Conservation (phyloP, 352 stramenopile species). For the Vaucheria bursata region DNA sequence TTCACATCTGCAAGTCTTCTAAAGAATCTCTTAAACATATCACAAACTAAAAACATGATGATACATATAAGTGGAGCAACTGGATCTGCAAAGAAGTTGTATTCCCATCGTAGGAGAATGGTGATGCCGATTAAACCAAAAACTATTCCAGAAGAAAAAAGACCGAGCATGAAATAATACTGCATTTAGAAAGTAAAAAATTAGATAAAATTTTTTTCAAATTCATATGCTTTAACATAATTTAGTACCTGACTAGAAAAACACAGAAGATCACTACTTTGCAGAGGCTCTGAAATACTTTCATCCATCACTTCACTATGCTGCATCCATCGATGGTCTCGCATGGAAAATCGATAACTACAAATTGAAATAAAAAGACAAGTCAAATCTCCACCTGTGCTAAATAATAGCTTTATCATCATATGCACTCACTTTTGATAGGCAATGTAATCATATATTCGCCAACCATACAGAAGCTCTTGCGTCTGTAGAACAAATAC, state of each 20-base stretch:
- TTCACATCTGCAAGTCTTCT: slow-evolving; percentile 62
- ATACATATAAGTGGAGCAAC: slow-evolving; percentile 75
- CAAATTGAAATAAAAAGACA: too few relatives aligned
- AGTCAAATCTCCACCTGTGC: too few relatives aligned
- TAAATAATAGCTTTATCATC: too few relatives aligned
- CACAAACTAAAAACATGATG: slow-evolving; percentile 65
- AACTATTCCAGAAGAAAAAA: slow-evolving; percentile 73
- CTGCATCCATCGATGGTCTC: slow-evolving; percentile 84
- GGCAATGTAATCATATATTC: slow-evolving; percentile 90
- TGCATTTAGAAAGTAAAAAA: too few relatives aligned
- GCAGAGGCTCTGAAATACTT: slow-evolving; percentile 78
- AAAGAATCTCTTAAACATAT: slow-evolving; percentile 59
- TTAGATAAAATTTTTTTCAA: neutral
- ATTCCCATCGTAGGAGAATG: slow-evolving; percentile 80
- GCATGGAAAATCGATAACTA: slow-evolving; percentile 78
- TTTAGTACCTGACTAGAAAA: slow-evolving; percentile 75
- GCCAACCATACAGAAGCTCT: slow-evolving; percentile 86
- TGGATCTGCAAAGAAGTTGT: slow-evolving; percentile 82
- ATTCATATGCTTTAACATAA: slow-evolving; percentile 41
- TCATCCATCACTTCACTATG: slow-evolving; percentile 69
- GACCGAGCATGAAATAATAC: slow-evolving; percentile 71
- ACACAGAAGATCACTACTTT: slow-evolving; percentile 85
- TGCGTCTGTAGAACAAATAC: slow-evolving; percentile 87
- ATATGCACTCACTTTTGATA: slow-evolving; percentile 79
- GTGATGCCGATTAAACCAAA: slow-evolving; percentile 82